A percentile compares a stretch with the other conserved stretches of the same genome.
phyloP scores from a whole-genome alignment of 2,329 filamentous ascomycete species.

The Dothiorella sarmentorum region DNA sequence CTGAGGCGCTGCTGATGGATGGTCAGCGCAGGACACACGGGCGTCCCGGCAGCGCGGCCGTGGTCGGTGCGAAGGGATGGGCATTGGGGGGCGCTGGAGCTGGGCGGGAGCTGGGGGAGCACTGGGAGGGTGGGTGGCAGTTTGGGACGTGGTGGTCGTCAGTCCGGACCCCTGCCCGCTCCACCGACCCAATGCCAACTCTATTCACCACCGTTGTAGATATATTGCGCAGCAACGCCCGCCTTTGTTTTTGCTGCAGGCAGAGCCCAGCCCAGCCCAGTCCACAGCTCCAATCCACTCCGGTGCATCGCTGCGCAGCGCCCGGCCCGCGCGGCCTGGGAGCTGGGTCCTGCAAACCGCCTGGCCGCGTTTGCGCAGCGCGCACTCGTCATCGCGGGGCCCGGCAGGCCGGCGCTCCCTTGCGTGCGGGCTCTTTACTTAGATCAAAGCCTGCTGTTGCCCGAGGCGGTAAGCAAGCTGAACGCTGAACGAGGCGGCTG shows the following conservation, averaged over 20 bases:
- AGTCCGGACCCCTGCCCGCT: constrained; percentile 14
- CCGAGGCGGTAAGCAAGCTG: constrained; percentile 15
- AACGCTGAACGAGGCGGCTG: constrained; percentile 16
- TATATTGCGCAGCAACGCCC: constrained; percentile 16
- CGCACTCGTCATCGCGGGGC: constrained; percentile 16
- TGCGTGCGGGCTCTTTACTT: constrained; percentile 17
- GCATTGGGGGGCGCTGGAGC: constrained; percentile 4
- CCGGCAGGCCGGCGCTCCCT: constrained; percentile 14
- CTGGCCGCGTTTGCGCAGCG: constrained; percentile 14
- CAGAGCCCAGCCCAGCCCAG: too few species aligned
- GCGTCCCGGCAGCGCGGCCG: constrained; percentile 10
- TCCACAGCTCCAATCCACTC: too few species aligned
- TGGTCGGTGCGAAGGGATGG: constrained; percentile 8
- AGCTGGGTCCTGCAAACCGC: background rate
- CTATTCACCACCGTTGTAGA: constrained; percentile 11
- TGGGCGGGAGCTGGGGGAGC: constrained; percentile 14
- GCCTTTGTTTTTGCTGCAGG: constrained; percentile 12
- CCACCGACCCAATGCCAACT: constrained; percentile 13
- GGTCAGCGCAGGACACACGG: constrained; percentile 12
- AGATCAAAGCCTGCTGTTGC: constrained; percentile 11
- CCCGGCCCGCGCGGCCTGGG: background rate
- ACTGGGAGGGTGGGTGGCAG: constrained; percentile 10
- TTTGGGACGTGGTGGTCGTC: constrained; percentile 12
- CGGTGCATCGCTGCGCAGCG: too few species aligned
- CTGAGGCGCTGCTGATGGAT: constrained; percentile 22